A percentile compares a stretch with the other conserved stretches of the same genome.
phyloP scores from a whole-genome alignment of 148 eudicot species.

The Cornus suecica region DNA sequence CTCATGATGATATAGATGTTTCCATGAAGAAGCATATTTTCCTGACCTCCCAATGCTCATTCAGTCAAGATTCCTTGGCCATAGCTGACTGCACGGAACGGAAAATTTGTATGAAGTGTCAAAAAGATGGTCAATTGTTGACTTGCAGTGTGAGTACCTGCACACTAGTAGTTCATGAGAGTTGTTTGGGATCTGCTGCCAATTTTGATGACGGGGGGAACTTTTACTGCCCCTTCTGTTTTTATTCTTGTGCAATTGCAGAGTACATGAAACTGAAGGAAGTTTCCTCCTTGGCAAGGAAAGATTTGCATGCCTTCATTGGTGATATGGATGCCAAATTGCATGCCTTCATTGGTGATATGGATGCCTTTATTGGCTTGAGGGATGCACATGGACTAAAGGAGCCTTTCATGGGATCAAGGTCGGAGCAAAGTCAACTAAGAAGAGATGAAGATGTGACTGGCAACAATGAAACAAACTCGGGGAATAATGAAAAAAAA shows the following conservation, averaged over 20 bases:
- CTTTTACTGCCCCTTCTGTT: constrained; percentile 83
- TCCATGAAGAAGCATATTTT: constrained; percentile 34
- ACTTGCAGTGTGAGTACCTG: constrained; percentile 57
- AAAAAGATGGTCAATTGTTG: constrained; percentile 55
- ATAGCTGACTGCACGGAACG: constrained; percentile 33
- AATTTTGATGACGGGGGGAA: constrained; percentile 47
- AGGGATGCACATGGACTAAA: constrained; percentile 20
- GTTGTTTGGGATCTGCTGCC: constrained; percentile 54
- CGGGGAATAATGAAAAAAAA: not conserved
- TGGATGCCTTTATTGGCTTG: constrained; percentile 45
- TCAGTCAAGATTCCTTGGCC: constrained; percentile 39
- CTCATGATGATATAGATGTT: constrained; percentile 29
- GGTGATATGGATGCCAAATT: constrained; percentile 38
- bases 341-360: constrained; percentile 43
- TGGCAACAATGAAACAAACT: constrained; percentile 16
- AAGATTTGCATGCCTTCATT: constrained; percentile 47
- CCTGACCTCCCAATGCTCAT: constrained; percentile 41
- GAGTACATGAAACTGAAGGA: constrained; percentile 47
- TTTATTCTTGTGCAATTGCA: constrained; percentile 60
- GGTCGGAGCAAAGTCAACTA: constrained; percentile 17
- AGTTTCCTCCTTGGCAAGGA: constrained; percentile 37
- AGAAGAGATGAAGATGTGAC: constrained; percentile 4
- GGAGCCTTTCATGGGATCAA: constrained; percentile 13
- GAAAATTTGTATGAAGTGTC: constrained; percentile 66
- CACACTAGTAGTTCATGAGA: constrained; percentile 59